Evolutionary conservation across 257 asterid species (phyloP), one percentile per base, ranked within the genome.

Genomic region (Solanum gracilifrons): DNA sequence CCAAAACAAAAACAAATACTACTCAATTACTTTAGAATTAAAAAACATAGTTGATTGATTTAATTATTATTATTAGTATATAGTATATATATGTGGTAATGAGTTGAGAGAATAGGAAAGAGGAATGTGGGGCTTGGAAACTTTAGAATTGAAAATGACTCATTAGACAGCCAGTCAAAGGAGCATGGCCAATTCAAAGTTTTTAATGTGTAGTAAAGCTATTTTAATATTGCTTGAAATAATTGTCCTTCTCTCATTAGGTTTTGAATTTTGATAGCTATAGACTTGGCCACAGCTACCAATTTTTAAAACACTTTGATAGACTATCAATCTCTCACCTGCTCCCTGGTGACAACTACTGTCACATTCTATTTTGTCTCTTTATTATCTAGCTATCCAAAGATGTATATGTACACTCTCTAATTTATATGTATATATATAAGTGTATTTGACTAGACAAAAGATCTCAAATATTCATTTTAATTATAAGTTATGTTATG

Each of bases 171-270:
- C 13, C 46, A 85, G 87, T 85, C 87, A 85, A 85, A 85, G 87
- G 83, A 69, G 83, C 83, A 85, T 64, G 66, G 71, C 48, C 41
- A 29, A 69, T 66, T 85, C 39, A 71, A 31, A 82, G 85, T 29
- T 82, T 36, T 79, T 46, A 80, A 80, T 85, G 64, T 46, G 64
- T 51, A 85, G 43, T 43, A 85, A 85, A 85, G 83, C n/a, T 16
- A n/a, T 80, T 66, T 85, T 39, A 85, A 85, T 85, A 64, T 85
- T 85, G 82, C 87, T 85, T 85, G 46, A 85, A 85, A 85, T 85
- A 85, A 85, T 85, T 85, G 82, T 39, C 80, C 62, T 68, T 20
- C 69, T 37, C 35, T 37, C 21, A 35, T 66, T 85, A 85, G 87
- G 33, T 3, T 55, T 55, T 55, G 62, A 55, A 55, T 55, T 79